phyloP scores from a whole-genome alignment of 495 filamentous ascomycete species.

The Aspergillus sclerotiicarbonarius region DNA sequence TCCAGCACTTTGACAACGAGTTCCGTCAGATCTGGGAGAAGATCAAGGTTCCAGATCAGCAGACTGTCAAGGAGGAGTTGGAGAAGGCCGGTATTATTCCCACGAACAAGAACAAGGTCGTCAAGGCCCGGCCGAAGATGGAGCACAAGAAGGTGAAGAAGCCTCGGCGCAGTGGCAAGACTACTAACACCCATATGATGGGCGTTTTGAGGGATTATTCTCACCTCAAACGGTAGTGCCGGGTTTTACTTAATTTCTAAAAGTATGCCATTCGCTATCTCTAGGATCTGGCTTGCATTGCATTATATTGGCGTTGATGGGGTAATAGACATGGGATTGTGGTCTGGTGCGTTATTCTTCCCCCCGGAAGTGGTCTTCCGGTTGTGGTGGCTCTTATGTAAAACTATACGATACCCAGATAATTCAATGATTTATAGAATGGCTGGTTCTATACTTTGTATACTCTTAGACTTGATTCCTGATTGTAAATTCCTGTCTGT shows the following conservation, averaged over 20 bases:
- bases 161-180: slow-evolving; percentile 71
- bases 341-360: background rate
- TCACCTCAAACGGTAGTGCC: slow-evolving; percentile 49
- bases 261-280: background rate
- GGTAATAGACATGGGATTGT: background rate
- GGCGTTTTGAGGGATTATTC: slow-evolving; percentile 84
- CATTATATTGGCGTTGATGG: background rate
- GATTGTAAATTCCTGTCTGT: background rate
- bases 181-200: slow-evolving; percentile 91
- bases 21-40: slow-evolving; percentile 81
- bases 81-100: slow-evolving; percentile 72
- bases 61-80: slow-evolving; percentile 72
- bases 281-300: background rate
- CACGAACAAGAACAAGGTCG: slow-evolving; percentile 68
- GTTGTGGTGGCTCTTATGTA: background rate
- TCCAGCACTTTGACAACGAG: slow-evolving; percentile 73
- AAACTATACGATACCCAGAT: slow-evolving; percentile 4
- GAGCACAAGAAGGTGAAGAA: slow-evolving; percentile 63
- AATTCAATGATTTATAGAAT: background rate
- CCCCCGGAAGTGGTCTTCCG: background rate
- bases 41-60: slow-evolving; percentile 70
- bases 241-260: background rate
- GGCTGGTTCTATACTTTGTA: background rate
- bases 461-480: background rate
- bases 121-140: slow-evolving; percentile 54